Conservation (phyloP, 2,329 filamentous ascomycete genomes). For the Monosporascus sp. region DNA sequence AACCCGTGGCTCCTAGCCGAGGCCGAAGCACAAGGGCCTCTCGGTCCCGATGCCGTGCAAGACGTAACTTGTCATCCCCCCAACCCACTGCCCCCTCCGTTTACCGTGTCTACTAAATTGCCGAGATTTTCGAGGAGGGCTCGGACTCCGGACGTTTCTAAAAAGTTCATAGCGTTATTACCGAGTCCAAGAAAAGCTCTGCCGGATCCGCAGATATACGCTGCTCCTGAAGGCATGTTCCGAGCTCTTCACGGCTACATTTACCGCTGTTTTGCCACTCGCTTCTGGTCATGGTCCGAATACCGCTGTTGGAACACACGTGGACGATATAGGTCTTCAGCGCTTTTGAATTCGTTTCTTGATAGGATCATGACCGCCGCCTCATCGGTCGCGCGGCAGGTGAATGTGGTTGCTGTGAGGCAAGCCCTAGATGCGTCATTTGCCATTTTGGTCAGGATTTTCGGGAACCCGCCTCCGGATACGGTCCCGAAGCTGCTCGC, state of each 20-base stretch:
- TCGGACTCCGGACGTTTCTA: conserved; percentile 4
- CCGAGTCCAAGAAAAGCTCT: not conserved
- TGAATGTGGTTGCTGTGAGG: conserved; percentile 17
- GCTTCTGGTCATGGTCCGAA: conserved; percentile 18
- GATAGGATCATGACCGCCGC: conserved; percentile 25
- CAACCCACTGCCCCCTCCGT: conserved; percentile 5
- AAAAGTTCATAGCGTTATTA: conserved; percentile 5
- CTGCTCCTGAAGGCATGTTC: conserved; percentile 12
- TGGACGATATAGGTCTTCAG: conserved; percentile 18
- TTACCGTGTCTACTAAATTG: not conserved
- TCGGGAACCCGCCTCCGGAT: conserved; percentile 23
- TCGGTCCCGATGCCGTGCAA: conserved; percentile 19
- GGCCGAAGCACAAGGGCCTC: conserved; percentile 18
- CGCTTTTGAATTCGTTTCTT: conserved; percentile 20
- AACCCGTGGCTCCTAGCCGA: conserved; percentile 22
- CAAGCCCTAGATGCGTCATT: conserved; percentile 21
- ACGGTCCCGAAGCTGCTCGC: conserved; percentile 21
- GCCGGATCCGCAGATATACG: not conserved
- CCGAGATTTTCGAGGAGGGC: not conserved
- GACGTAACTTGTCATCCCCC: conserved; percentile 22
- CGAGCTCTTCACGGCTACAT: conserved; percentile 14
- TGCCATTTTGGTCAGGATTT: conserved; percentile 20
- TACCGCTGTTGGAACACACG: conserved; percentile 18
- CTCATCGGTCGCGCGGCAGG: conserved; percentile 20
- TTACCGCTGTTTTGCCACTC: conserved; percentile 15